Conservation (phyloP, 768 basidiomycete species). For the Serendipita sp. region DNA sequence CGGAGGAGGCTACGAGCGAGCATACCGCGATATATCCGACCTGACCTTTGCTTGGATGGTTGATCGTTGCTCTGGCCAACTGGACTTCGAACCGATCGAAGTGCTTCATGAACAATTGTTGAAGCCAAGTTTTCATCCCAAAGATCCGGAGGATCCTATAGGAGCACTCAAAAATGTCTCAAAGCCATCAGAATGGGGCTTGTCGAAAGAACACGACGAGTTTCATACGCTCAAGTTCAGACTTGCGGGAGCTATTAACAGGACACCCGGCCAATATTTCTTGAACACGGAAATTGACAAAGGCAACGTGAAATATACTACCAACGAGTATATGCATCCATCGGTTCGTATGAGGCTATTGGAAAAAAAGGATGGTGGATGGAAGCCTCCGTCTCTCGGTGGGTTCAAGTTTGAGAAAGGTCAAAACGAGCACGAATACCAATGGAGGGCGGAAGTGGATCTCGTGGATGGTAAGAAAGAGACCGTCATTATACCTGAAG, state of each 20-base stretch:
- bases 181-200: neutral
- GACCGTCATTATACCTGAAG: no score
- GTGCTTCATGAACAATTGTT: neutral
- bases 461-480: no score
- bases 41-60: conserved; percentile 1
- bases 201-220: neutral
- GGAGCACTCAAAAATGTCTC: neutral
- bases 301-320: neutral
- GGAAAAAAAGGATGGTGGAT: neutral
- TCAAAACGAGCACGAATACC: no score
- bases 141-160: neutral
- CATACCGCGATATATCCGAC: conserved; percentile 1
- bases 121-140: no score
- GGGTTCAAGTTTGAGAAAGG: neutral
- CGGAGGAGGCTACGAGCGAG: conserved; percentile 11
- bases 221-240: neutral
- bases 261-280: neutral
- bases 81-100: neutral
- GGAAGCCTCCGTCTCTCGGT: neutral
- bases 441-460: no score
- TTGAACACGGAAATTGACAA: neutral
- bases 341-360: neutral
- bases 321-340: neutral
- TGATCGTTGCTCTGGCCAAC: neutral
- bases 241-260: neutral